These are phyloP conservation scores for Liquidambar formosana DNA, from an alignment of 164 flowering plant species.

Conservation along the genomic window DNA sequence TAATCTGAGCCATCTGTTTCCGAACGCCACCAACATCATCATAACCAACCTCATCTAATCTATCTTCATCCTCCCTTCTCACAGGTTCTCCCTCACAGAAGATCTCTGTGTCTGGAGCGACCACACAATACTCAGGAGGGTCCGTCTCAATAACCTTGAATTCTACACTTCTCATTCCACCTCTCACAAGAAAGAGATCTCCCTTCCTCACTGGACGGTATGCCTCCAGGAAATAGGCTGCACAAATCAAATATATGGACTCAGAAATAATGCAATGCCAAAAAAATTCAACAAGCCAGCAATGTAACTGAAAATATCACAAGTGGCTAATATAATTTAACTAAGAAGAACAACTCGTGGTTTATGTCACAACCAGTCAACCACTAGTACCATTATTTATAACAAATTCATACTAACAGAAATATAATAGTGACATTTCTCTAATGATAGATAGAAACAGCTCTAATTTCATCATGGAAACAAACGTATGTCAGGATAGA, in stretches of 20 bases:
- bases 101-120: conserved; percentile 86
- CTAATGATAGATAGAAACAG: no score
- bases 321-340: background rate
- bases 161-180: conserved; percentile 90
- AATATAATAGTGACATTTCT: no score
- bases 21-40: conserved; percentile 98
- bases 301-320: background rate
- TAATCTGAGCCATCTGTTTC: conserved; percentile 92
- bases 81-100: conserved; percentile 92
- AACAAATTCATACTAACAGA: no score
- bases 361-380: no score
- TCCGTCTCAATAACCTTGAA: conserved; percentile 89
- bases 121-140: conserved; percentile 87
- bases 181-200: conserved; percentile 83
- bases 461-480: no score
- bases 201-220: conserved; percentile 91
- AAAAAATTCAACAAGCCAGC: background rate
- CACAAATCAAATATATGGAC: conserved; percentile 11
- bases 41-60: conserved; percentile 85
- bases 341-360: no score
- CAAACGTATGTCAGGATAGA: no score
- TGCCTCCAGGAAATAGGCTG: conserved; percentile 91
- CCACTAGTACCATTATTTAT: no score
- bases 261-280: background rate
- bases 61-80: conserved; percentile 77